phyloP scores from a whole-genome alignment of 306 rosid species.

The Malus asiatica region DNA sequence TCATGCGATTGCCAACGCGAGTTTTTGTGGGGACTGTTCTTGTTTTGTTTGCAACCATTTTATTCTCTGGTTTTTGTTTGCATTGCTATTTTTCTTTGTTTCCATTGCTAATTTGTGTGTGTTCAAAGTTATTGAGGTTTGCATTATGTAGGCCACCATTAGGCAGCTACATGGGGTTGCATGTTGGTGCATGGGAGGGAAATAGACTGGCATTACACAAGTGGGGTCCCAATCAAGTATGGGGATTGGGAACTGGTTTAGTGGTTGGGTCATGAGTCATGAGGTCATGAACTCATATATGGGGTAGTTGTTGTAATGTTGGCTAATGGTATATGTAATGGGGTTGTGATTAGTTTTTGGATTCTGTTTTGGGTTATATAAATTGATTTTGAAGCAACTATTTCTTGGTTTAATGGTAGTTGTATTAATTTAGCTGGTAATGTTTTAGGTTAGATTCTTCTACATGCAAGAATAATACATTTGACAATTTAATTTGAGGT shows the following conservation, averaged over 20 bases:
- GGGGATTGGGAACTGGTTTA: background rate
- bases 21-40: background rate
- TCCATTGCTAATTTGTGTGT: background rate
- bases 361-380: background rate
- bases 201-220: background rate
- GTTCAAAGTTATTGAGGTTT: background rate
- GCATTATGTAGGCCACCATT: background rate
- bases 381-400: background rate
- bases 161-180: background rate
- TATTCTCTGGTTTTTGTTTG: constrained; percentile 33
- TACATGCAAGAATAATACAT: background rate
- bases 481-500: too few relatives aligned
- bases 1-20: background rate
- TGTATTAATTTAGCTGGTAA: background rate
- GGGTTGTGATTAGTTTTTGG: background rate
- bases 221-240: background rate
- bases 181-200: background rate
- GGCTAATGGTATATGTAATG: background rate
- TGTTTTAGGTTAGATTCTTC: too few relatives aligned
- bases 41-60: background rate
- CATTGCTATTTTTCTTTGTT: background rate
- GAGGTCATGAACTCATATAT: background rate
- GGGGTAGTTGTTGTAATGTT: background rate
- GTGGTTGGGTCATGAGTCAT: background rate
- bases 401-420: background rate